Percentiles rank a stretch among this genome's conserved stretches.
phyloP scores from a whole-genome alignment of 2,329 filamentous ascomycete genomes.

The Geoglossum cookeanum region DNA sequence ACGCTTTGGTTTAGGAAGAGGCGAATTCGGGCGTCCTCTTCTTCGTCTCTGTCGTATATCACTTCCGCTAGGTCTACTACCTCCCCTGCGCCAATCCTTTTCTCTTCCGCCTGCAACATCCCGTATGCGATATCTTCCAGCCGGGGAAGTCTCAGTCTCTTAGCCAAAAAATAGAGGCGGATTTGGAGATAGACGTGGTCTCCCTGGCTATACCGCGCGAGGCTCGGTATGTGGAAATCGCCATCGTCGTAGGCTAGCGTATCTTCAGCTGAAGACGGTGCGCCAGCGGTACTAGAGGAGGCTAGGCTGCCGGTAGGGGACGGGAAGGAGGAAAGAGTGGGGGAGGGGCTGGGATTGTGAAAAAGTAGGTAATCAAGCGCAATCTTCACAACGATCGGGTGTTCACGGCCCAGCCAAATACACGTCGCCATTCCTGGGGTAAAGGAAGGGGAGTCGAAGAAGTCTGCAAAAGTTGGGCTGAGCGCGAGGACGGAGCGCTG shows the following conservation, averaged over 20 bases:
- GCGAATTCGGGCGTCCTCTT: background rate
- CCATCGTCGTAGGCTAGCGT: background rate
- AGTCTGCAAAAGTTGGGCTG: background rate
- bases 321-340: background rate
- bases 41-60: background rate
- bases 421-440: background rate
- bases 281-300: background rate
- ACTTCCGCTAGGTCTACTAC: background rate
- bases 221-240: background rate
- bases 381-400: background rate
- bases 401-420: background rate
- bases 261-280: background rate
- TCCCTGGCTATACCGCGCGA: background rate
- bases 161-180: constrained; percentile 1
- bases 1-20: background rate
- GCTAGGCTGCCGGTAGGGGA: background rate
- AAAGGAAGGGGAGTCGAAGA: background rate
- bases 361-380: background rate
- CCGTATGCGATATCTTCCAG: background rate
- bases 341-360: background rate
- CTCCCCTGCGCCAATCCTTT: background rate
- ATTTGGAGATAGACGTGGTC: background rate
- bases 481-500: background rate
- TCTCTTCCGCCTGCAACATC: background rate
- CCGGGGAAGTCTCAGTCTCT: background rate